Evolutionary conservation across 202 grass and related monocot genomes (phyloP).

Genomic region (Musa balbisiana): DNA sequence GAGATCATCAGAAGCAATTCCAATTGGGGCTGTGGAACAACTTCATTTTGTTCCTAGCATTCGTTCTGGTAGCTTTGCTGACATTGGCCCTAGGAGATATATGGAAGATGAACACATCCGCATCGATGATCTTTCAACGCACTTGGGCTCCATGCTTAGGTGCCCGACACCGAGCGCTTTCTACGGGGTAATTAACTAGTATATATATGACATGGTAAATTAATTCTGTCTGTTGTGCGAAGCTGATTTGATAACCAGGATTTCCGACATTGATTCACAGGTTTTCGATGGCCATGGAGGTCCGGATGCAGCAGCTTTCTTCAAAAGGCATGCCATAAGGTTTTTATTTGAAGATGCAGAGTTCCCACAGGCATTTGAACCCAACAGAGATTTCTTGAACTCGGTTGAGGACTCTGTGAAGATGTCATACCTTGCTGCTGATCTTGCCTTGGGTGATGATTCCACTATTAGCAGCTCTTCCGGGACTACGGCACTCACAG

Average conservation of each 20-base stretch:
- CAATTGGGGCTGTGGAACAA: background rate
- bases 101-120: conserved; percentile 18
- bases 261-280: background rate
- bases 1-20: conserved; percentile 2
- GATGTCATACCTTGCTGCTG: conserved; percentile 7
- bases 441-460: conserved; percentile 6
- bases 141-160: background rate
- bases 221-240: background rate
- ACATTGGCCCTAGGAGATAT: conserved; percentile 7
- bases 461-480: conserved; percentile 4
- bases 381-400: background rate
- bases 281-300: conserved; percentile 13
- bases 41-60: conserved; percentile 5
- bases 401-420: conserved; percentile 4
- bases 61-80: conserved; percentile 11
- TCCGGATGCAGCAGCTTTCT: conserved; percentile 9
- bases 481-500: conserved; percentile 3
- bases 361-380: background rate
- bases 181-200: background rate
- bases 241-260: background rate
- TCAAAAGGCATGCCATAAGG: conserved; percentile 13
- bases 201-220: background rate
- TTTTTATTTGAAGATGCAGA: conserved; percentile 7
- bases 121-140: conserved; percentile 9
- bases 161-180: conserved; percentile 4